These are phyloP conservation scores for Phytophthora hybrid DNA, from an alignment of 352 stramenopile genomes.

Conservation along the genomic window DNA sequence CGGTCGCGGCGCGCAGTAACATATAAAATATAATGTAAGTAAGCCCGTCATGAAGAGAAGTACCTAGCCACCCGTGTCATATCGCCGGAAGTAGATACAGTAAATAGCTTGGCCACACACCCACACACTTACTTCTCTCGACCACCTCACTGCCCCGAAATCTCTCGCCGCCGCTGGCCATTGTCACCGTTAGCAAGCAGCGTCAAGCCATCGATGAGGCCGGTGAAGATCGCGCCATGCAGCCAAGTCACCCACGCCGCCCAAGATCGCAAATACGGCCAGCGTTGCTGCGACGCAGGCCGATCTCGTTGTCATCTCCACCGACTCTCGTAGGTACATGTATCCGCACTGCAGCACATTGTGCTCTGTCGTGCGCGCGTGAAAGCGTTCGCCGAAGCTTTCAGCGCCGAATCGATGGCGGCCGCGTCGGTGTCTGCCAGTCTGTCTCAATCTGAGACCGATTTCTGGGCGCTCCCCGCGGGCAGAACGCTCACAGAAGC, in stretches of 20 bases:
- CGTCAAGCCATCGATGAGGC: background rate
- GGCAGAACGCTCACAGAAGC: slow-evolving; percentile 35
- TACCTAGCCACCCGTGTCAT: background rate
- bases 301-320: slow-evolving; percentile 3
- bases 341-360: slow-evolving; percentile 11
- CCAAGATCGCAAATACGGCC: slow-evolving; percentile 17
- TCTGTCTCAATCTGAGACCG: slow-evolving; percentile 32
- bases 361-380: slow-evolving; percentile 12
- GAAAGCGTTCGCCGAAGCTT: slow-evolving; percentile 32
- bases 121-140: no score
- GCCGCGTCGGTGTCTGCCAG: slow-evolving; percentile 16
- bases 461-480: slow-evolving; percentile 12
- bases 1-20: slow-evolving; percentile 6
- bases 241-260: slow-evolving; percentile 1
- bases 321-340: background rate
- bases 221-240: background rate
- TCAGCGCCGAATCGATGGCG: background rate
- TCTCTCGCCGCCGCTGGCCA: background rate
- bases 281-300: slow-evolving; percentile 1
- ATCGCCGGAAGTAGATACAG: background rate
- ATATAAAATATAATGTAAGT: slow-evolving; percentile 34
- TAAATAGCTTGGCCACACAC: no score
- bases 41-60: slow-evolving; percentile 12
- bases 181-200: background rate
- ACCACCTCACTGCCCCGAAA: background rate